Conservation (phyloP, 163 green algal genomes). For the Botryococcus braunii region DNA sequence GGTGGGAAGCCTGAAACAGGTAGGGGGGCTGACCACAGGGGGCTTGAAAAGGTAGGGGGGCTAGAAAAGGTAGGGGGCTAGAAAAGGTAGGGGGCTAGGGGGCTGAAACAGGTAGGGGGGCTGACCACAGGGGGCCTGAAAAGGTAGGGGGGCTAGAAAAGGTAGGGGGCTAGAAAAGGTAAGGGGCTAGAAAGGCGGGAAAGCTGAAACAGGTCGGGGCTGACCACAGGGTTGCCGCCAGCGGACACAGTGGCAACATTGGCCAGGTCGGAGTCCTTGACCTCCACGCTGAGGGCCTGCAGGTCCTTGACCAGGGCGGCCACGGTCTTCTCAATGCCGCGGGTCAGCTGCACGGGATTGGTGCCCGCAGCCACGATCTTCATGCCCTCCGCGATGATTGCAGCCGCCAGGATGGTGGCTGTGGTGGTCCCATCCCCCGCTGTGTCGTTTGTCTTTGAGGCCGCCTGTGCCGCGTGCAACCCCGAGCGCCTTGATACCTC, state of each 20-base stretch:
- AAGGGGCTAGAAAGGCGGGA: too few species aligned
- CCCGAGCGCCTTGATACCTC: too few species aligned
- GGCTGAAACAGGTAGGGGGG: too few species aligned
- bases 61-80: too few species aligned
- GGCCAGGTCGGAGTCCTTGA: conserved; percentile 83
- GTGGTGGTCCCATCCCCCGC: conserved; percentile 98
- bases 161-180: too few species aligned
- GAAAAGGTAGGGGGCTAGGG: too few species aligned
- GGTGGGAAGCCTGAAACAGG: too few species aligned
- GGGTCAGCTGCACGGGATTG: conserved; percentile 89
- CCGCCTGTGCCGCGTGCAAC: too few species aligned
- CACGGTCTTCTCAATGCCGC: conserved; percentile 97
- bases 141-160: too few species aligned
- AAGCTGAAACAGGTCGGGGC: not conserved
- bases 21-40: too few species aligned
- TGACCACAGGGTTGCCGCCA: conserved; percentile 59
- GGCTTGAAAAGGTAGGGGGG: too few species aligned
- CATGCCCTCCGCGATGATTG: conserved; percentile 97
- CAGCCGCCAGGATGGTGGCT: conserved; percentile 91
- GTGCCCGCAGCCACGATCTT: conserved; percentile 91
- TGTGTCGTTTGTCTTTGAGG: conserved; percentile 91
- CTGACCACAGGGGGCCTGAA: too few species aligned
- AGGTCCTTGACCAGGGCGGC: conserved; percentile 83
- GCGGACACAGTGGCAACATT: conserved; percentile 96
- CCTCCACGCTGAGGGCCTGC: conserved; percentile 68